Base-by-base conservation (phyloP, 768 basidiomycete genomes). In the Tephrocybe sp. region DNA sequence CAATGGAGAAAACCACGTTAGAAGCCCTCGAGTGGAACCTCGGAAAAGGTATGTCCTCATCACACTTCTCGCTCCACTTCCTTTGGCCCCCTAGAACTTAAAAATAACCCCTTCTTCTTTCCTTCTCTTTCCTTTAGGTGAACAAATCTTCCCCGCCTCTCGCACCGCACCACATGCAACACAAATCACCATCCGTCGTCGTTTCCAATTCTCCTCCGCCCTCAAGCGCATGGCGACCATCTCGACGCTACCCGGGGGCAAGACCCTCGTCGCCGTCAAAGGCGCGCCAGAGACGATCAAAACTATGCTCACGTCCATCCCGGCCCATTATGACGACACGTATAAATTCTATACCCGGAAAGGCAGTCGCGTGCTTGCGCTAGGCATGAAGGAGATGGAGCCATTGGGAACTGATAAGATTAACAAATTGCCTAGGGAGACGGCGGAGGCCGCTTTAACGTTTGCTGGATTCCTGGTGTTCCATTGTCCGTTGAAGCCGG, bases 401-500 rank as follows among this genome's bases (percentile, higher is more conserved):
- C 61, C 71, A 14, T 72, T 96, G 70, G 70, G 78, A 9, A 69
- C 73, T 15, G 90, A 93, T 50, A 87, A 86, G 93, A 90, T 98
- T 63, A 94, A 94, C 66, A 91, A 90, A 58, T 68, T 98, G n/a
- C 71, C 84, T 33, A 78, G 97, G 40, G 85, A 91, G 34, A 70
- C 83, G 25, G 90, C 92, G 9, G 97, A 99, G 69, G 84, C 82
- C 53, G 65, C 71, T 1, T 76, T 99, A 40, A 72, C 65, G 3
- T 99, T 99, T 62, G 93, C 83, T n/a, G 97, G 97, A 6, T 99
- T 99, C 76, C 75, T 99, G 53, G 93, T 99, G 18, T 99, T 99
- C 84, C 95, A 98, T 64, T 98, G 95, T 64, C 97, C 97, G 2
- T 80, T 99, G 57, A 99, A 99, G 70, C 69, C 83, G 14, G 97